These are phyloP conservation scores for Meyerozyma carpophila DNA, from an alignment of 1,139 yeast species.

Conservation along the genomic window DNA sequence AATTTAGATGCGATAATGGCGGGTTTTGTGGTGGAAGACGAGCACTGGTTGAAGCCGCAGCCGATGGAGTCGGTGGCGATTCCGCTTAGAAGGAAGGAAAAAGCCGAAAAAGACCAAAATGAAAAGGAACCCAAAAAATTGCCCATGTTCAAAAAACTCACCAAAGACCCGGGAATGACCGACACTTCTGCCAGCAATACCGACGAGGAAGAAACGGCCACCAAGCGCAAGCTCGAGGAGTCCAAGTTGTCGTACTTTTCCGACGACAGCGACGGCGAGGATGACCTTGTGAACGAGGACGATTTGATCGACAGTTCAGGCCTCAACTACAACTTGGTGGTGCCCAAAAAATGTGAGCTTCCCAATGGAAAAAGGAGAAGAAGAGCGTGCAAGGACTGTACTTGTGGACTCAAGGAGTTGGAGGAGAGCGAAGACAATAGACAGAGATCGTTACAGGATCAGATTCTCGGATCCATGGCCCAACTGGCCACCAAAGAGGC, in stretches of 20 bases:
- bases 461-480: constrained; percentile 44
- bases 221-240: constrained; percentile 40
- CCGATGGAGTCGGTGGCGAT: constrained; percentile 23
- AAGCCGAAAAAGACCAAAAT: constrained; percentile 3
- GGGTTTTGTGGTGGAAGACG: constrained; percentile 50
- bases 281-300: constrained; percentile 39
- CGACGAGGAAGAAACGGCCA: constrained; percentile 31
- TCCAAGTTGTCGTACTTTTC: constrained; percentile 47
- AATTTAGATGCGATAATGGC: constrained; percentile 55
- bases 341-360: constrained; percentile 46
- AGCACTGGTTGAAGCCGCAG: constrained; percentile 43
- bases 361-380: constrained; percentile 62
- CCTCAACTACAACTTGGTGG: constrained; percentile 29
- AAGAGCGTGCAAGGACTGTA: constrained; percentile 94
- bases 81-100: constrained; percentile 21
- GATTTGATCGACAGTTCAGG: constrained; percentile 27
- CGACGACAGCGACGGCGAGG: constrained; percentile 36
- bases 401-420: constrained; percentile 88
- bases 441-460: constrained; percentile 43
- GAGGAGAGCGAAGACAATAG: constrained; percentile 53
- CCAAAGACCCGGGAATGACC: constrained; percentile 24
- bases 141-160: constrained; percentile 11
- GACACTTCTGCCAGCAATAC: constrained; percentile 36
- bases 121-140: constrained; percentile 7
- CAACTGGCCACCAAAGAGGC: constrained; percentile 52